A percentile compares a stretch with the other conserved stretches of the same genome.
phyloP scores from a whole-genome alignment of 495 filamentous ascomycete species.

The Chaetomium fimeti region DNA sequence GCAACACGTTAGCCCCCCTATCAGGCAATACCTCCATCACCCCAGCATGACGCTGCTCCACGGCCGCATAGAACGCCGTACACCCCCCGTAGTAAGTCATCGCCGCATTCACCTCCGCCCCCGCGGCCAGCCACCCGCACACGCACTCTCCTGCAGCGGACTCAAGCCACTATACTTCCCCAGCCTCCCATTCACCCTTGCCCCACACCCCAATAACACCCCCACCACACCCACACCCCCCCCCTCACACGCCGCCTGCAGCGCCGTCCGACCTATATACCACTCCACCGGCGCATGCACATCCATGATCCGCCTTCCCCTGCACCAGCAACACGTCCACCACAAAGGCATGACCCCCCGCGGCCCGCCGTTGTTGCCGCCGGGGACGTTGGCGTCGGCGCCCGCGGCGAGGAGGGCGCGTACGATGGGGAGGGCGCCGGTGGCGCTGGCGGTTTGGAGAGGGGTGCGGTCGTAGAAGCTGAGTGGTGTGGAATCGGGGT shows the following conservation, averaged over 20 bases:
- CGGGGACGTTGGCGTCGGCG: background rate
- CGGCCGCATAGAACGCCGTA: slow-evolving; percentile 5
- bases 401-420: background rate
- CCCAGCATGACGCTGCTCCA: background rate
- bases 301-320: background rate
- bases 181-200: background rate
- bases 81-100: background rate
- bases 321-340: background rate
- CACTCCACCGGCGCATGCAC: background rate
- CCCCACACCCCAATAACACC: background rate
- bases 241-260: background rate
- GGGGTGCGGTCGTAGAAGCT: background rate
- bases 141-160: background rate
- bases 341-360: background rate
- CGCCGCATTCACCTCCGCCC: background rate
- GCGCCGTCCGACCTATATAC: background rate
- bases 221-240: background rate
- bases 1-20: background rate
- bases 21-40: slow-evolving; percentile 2
- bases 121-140: background rate
- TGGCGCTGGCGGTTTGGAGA: background rate
- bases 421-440: background rate
- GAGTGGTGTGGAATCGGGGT: background rate
- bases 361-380: slow-evolving; percentile 3
- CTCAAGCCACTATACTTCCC: background rate